Conservation (phyloP, 345 rosid species). For the Aethionema arabicum region DNA sequence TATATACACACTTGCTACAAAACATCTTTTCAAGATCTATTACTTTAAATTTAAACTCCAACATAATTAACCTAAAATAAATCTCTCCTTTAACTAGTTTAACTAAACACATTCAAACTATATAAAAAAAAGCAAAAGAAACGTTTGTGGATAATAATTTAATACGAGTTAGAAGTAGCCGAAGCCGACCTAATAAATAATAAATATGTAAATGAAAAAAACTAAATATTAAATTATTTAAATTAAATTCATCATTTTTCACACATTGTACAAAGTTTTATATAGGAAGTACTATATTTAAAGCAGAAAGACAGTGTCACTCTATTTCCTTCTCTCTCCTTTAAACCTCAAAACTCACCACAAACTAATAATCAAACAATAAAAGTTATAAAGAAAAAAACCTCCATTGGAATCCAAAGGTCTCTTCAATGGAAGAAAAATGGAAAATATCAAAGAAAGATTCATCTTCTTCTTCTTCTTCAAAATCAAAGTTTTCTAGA, state of each 20-base stretch:
- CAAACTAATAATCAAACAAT: constrained; percentile 34
- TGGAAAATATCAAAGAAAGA: constrained; percentile 68
- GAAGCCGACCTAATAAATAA: too few species aligned
- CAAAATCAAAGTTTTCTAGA: constrained; percentile 53
- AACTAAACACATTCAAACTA: too few species aligned
- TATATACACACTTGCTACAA: too few species aligned
- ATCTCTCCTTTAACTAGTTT: too few species aligned
- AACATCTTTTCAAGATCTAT: too few species aligned
- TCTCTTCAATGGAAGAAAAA: constrained; percentile 64
- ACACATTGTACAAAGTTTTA: constrained; percentile 1
- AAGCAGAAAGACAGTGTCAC: constrained; percentile 6
- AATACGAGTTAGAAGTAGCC: too few species aligned
- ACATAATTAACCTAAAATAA: too few species aligned
- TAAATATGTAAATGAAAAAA: too few species aligned
- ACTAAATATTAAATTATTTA: too few species aligned
- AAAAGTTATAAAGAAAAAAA: background rate
- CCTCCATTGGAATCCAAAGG: constrained; percentile 18
- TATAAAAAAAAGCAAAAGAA: too few species aligned
- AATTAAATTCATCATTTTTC: background rate
- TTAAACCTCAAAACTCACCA: constrained; percentile 12
- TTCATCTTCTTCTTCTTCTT: constrained; percentile 41
- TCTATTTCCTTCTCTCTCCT: constrained; percentile 23
- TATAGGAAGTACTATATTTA: constrained; percentile 17
- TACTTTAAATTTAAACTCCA: too few species aligned
- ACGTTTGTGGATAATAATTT: too few species aligned